Conservation (phyloP, 2,329 filamentous ascomycete species). For the Fusarium continuum region DNA sequence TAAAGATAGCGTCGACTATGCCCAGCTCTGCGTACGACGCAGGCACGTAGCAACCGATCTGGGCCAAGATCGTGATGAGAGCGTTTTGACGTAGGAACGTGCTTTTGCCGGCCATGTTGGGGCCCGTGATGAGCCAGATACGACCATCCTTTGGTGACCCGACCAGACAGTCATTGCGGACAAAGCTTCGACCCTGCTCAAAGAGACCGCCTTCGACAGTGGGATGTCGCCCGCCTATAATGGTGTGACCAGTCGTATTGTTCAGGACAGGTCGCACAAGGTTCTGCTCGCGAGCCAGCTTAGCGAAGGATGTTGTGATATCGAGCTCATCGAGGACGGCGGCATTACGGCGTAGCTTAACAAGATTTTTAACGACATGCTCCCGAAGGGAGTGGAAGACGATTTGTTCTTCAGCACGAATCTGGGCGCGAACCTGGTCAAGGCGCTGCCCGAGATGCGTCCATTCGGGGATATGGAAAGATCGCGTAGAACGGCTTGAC, state of each 20-base stretch:
- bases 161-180: conserved; percentile 85
- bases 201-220: conserved; percentile 87
- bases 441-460: conserved; percentile 80
- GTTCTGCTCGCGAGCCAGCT: conserved; percentile 76
- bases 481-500: conserved; percentile 83
- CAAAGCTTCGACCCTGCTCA: conserved; percentile 82
- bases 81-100: conserved; percentile 97
- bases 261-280: conserved; percentile 80
- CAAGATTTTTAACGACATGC: conserved; percentile 80
- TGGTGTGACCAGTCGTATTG: conserved; percentile 71
- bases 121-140: conserved; percentile 77
- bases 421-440: conserved; percentile 79
- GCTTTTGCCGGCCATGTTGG: conserved; percentile 99
- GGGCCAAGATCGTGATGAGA: conserved; percentile 90
- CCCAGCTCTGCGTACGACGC: conserved; percentile 87
- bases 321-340: conserved; percentile 94
- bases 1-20: conserved; percentile 95
- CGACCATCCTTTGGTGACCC: conserved; percentile 71
- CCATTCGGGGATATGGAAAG: conserved; percentile 88
- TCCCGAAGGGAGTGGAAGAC: conserved; percentile 80
- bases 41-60: conserved; percentile 92
- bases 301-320: conserved; percentile 85
- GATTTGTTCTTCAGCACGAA: conserved; percentile 83
- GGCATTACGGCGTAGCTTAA: conserved; percentile 88
- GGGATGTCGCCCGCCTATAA: conserved; percentile 88